Conservation (phyloP, 345 rosid species). For the Raphanus raphanistrum region DNA sequence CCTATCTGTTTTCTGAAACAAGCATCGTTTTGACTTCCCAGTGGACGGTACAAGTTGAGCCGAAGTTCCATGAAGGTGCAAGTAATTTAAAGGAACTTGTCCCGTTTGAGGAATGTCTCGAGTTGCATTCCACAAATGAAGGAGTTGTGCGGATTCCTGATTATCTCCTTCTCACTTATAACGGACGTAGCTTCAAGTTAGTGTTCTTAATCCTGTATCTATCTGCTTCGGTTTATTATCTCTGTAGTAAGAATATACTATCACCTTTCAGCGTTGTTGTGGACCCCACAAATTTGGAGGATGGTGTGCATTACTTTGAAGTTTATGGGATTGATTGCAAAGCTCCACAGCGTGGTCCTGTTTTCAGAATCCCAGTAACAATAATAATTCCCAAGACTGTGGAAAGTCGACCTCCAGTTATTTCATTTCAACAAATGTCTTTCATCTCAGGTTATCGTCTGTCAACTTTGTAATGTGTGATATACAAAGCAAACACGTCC, state of each 20-base stretch:
- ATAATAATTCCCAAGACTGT: conserved; percentile 75
- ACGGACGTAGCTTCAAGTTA: conserved; percentile 94
- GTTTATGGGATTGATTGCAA: conserved; percentile 91
- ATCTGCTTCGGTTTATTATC: conserved; percentile 9
- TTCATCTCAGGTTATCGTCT: conserved; percentile 69
- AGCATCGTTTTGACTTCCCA: conserved; percentile 42
- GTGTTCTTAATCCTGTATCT: conserved; percentile 42
- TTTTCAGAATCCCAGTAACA: conserved; percentile 87
- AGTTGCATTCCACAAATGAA: conserved; percentile 71
- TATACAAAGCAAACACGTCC: conserved; percentile 7
- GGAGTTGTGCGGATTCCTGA: conserved; percentile 77
- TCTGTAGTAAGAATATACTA: conserved; percentile 6
- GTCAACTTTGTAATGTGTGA: conserved; percentile 22
- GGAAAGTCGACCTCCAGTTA: conserved; percentile 60
- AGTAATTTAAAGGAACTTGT: conserved; percentile 87
- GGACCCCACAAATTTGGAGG: conserved; percentile 80
- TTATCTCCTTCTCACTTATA: conserved; percentile 82
- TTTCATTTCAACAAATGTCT: conserved; percentile 73
- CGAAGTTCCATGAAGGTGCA: conserved; percentile 94
- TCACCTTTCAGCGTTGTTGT: conserved; percentile 74
- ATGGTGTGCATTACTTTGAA: conserved; percentile 90
- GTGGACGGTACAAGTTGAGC: conserved; percentile 94
- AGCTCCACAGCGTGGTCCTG: conserved; percentile 90
- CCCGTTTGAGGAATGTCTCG: conserved; percentile 90
- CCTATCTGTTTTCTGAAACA: conserved; percentile 25